phyloP scores from a whole-genome alignment of 2,329 filamentous ascomycete genomes.

The Fusarium vanettenii region DNA sequence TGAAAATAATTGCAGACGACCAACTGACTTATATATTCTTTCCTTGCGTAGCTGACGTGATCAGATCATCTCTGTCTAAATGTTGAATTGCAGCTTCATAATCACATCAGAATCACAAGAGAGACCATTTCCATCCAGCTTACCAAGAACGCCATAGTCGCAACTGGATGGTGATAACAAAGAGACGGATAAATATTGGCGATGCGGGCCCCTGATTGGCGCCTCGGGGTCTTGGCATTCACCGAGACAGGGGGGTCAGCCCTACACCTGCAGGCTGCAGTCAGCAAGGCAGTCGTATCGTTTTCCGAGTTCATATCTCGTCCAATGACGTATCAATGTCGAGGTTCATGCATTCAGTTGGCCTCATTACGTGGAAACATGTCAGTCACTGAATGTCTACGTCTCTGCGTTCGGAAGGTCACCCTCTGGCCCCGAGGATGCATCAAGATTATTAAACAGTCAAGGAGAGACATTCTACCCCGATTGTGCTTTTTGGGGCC shows the following conservation, averaged over 20 bases:
- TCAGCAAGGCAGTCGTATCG: neutral
- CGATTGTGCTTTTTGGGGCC: neutral
- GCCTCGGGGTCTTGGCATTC: neutral
- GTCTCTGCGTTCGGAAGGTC: neutral
- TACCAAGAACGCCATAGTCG: neutral
- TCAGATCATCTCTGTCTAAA: neutral
- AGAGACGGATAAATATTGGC: neutral
- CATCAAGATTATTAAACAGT: neutral
- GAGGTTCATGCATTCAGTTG: neutral
- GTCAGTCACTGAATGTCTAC: neutral
- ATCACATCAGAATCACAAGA: neutral
- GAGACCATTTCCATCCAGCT: neutral
- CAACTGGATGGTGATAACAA: neutral
- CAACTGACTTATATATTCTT: neutral
- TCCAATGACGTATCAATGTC: neutral
- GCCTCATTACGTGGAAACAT: neutral
- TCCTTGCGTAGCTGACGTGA: neutral
- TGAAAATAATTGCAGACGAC: neutral
- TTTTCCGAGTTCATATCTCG: neutral
- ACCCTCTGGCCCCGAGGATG: neutral
- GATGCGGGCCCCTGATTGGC: neutral
- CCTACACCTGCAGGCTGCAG: neutral
- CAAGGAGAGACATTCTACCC: neutral
- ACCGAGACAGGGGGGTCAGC: neutral
- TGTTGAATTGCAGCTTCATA: neutral